These are phyloP conservation scores for Acer saccharum DNA, from an alignment of 345 rosid species.

Conservation along the genomic window DNA sequence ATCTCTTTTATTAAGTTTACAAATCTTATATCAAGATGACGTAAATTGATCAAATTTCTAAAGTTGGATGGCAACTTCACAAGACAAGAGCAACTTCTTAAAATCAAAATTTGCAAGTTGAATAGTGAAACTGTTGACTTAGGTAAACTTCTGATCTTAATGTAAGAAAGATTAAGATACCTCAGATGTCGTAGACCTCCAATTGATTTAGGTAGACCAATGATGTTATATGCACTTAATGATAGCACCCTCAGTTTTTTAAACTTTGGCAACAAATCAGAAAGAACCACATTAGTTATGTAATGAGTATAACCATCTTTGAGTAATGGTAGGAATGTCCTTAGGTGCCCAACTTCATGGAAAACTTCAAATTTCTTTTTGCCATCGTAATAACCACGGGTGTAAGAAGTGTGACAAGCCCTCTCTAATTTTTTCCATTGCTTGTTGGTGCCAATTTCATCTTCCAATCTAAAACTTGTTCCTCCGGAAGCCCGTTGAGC, in stretches of 20 bases:
- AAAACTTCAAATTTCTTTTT: not conserved
- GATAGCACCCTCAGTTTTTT: not conserved
- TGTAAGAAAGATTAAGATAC: not conserved
- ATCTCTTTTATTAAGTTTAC: not conserved
- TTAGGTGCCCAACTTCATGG: not conserved
- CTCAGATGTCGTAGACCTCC: not conserved
- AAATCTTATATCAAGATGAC: not conserved
- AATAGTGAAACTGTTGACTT: not conserved
- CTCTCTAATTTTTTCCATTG: too few relatives aligned
- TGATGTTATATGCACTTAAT: not conserved
- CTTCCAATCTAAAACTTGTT: too few relatives aligned
- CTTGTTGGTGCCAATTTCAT: too few relatives aligned
- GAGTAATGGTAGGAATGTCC: not conserved
- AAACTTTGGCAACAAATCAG: not conserved
- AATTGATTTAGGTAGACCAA: not conserved
- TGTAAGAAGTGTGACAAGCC: not conserved
- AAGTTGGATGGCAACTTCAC: not conserved
- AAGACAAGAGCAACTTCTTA: not conserved
- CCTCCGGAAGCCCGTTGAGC: too few relatives aligned
- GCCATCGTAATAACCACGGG: not conserved
- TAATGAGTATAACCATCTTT: not conserved
- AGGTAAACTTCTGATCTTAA: not conserved
- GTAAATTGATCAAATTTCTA: not conserved
- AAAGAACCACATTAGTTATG: not conserved
- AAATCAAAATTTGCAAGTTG: not conserved